Evolutionary conservation across 208 protist genomes (phyloP).

Genomic region (Leishmania turanica): DNA sequence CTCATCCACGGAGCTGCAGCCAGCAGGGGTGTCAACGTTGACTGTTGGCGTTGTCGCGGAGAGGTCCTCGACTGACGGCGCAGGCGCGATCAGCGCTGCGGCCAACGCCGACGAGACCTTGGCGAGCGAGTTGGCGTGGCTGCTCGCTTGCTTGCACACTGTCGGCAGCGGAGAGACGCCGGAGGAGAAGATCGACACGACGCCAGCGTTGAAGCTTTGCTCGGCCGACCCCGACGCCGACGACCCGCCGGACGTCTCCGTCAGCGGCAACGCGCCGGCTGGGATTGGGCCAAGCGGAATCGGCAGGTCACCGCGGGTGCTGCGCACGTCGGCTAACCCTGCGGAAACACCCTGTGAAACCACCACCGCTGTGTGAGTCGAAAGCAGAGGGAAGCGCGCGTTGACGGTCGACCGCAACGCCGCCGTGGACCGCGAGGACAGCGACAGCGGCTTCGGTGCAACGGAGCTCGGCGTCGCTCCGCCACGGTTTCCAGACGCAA

Average conservation of each 20-base stretch:
- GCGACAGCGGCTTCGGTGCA: background rate
- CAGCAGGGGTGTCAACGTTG: constrained; percentile 2
- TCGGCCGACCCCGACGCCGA: background rate
- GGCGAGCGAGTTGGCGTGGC: background rate
- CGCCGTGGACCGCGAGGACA: background rate
- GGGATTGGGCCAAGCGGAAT: background rate
- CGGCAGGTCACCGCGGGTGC: background rate
- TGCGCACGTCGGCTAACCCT: background rate
- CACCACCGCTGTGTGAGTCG: background rate
- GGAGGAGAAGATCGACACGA: background rate
- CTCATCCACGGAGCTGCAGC: constrained; percentile 13
- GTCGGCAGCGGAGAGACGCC: constrained; percentile 8
- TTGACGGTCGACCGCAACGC: background rate
- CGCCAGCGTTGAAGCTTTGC: background rate
- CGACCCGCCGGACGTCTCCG: background rate
- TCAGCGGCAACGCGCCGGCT: background rate
- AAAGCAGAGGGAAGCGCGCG: background rate
- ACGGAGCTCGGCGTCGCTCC: background rate
- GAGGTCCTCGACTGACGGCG: constrained; percentile 10
- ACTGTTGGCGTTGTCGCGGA: background rate
- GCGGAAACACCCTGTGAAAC: background rate
- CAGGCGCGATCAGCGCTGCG: background rate
- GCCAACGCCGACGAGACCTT: constrained; percentile 10
- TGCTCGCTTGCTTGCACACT: background rate
- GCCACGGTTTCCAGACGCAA: background rate